A percentile compares a stretch with the other conserved stretches of the same genome.
Evolutionary conservation across 2,329 filamentous ascomycete species (phyloP).

Genomic region (Fusarium kyushuense): DNA sequence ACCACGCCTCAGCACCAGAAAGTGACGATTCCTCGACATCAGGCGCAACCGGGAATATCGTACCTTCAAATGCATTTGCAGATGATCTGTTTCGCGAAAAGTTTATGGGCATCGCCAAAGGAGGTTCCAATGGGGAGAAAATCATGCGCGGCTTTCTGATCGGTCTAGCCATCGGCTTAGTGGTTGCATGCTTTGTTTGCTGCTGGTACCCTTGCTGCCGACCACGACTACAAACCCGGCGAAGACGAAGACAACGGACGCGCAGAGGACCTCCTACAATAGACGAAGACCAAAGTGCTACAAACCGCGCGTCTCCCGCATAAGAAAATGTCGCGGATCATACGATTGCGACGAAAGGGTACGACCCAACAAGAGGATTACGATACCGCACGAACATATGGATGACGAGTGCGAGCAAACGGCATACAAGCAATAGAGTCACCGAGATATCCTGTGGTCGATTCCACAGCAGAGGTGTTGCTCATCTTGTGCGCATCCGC

Average conservation of each 20-base stretch:
- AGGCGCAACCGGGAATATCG: slow-evolving; percentile 21
- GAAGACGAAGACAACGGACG: slow-evolving; percentile 35
- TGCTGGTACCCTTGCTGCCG: slow-evolving; percentile 53
- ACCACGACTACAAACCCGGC: slow-evolving; percentile 29
- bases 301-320: slow-evolving; percentile 24
- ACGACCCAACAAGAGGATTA: background rate
- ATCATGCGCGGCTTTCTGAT: slow-evolving; percentile 53
- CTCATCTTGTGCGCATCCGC: background rate
- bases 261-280: slow-evolving; percentile 34
- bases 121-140: slow-evolving; percentile 50
- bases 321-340: background rate
- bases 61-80: slow-evolving; percentile 37
- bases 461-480: background rate
- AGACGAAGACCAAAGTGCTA: slow-evolving; percentile 33
- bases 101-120: slow-evolving; percentile 47
- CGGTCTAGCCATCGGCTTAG: slow-evolving; percentile 50
- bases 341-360: background rate
- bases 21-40: slow-evolving; percentile 31
- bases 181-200: slow-evolving; percentile 51
- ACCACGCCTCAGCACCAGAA: slow-evolving; percentile 44
- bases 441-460: background rate
- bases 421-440: background rate
- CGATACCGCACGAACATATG: slow-evolving; percentile 6
- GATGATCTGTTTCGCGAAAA: slow-evolving; percentile 47
- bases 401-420: background rate